phyloP scores from a whole-genome alignment of 352 stramenopile species.

The Peronosclerospora sorghi region DNA sequence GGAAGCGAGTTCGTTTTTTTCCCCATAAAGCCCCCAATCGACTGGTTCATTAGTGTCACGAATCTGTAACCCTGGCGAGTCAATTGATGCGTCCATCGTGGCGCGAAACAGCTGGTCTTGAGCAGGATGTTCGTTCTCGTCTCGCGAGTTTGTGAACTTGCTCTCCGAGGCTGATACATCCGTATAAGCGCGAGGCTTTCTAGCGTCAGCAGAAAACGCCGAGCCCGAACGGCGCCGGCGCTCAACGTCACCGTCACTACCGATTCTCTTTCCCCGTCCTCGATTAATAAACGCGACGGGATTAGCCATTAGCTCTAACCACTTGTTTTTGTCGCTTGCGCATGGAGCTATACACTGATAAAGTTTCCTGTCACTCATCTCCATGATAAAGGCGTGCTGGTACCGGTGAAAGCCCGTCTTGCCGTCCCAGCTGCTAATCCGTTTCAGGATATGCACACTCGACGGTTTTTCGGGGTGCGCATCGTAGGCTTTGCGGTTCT shows the following conservation, averaged over 20 bases:
- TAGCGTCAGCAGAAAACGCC: slow-evolving; percentile 8
- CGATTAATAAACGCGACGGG: slow-evolving; percentile 19
- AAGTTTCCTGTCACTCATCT: slow-evolving; percentile 61
- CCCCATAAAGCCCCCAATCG: slow-evolving; percentile 50
- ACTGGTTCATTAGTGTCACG: slow-evolving; percentile 28
- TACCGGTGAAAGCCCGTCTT: slow-evolving; percentile 70
- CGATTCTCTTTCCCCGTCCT: slow-evolving; percentile 11
- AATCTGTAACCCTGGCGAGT: slow-evolving; percentile 11
- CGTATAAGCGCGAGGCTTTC: slow-evolving; percentile 17
- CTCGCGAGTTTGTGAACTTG: slow-evolving; percentile 21
- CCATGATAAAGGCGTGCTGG: slow-evolving; percentile 55
- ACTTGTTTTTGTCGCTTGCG: slow-evolving; percentile 39
- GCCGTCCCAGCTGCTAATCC: slow-evolving; percentile 67
- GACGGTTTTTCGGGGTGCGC: slow-evolving; percentile 38
- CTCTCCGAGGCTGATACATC: slow-evolving; percentile 10
- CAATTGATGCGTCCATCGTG: slow-evolving; percentile 19
- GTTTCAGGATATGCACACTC: slow-evolving; percentile 51
- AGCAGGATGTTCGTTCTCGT: slow-evolving; percentile 4
- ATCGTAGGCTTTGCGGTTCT: slow-evolving; percentile 33
- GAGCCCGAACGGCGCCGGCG: slow-evolving; percentile 16
- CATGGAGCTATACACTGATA: slow-evolving; percentile 60
- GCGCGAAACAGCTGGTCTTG: slow-evolving; percentile 31
- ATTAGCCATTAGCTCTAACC: slow-evolving; percentile 48
- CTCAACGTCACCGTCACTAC: slow-evolving; percentile 17
- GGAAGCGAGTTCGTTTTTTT: slow-evolving; percentile 2